Evolutionary conservation across 2,329 filamentous ascomycete species (phyloP).

Genomic region (Pleurostoma richardsiae): DNA sequence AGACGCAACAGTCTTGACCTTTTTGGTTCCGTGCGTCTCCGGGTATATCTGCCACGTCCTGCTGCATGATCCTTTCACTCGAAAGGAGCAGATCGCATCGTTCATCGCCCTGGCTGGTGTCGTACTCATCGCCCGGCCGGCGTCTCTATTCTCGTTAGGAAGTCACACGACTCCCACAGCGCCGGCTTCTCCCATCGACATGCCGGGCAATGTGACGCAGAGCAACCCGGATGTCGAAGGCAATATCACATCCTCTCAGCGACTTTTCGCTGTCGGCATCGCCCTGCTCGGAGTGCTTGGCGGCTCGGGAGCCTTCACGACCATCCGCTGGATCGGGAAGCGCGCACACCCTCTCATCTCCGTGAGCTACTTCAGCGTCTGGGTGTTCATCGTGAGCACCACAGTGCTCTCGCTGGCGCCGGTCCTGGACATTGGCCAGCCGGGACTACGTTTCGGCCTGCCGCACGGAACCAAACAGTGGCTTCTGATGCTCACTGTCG

Average conservation of each 20-base stretch:
- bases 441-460: conserved; percentile 34
- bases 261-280: conserved; percentile 63
- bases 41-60: conserved; percentile 77
- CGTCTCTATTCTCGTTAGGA: conserved; percentile 3
- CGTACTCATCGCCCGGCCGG: conserved; percentile 73
- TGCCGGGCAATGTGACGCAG: not conserved
- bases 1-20: conserved; percentile 86
- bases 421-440: conserved; percentile 37
- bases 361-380: conserved; percentile 22
- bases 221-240: conserved; percentile 17
- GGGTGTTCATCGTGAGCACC: conserved; percentile 4
- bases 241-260: conserved; percentile 53
- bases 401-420: conserved; percentile 22
- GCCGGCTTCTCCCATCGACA: not conserved
- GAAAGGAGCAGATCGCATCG: conserved; percentile 70
- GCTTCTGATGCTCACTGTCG: conserved; percentile 63
- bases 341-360: conserved; percentile 4
- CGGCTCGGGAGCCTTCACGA: conserved; percentile 43
- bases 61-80: conserved; percentile 71
- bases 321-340: conserved; percentile 13
- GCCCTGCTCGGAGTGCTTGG: conserved; percentile 76
- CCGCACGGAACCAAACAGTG: conserved; percentile 49
- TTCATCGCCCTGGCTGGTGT: conserved; percentile 74
- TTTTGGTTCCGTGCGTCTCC: conserved; percentile 72
- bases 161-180: not conserved